Base-by-base conservation (phyloP, 768 basidiomycete genomes). In the Glaciozyma martinii region DNA sequence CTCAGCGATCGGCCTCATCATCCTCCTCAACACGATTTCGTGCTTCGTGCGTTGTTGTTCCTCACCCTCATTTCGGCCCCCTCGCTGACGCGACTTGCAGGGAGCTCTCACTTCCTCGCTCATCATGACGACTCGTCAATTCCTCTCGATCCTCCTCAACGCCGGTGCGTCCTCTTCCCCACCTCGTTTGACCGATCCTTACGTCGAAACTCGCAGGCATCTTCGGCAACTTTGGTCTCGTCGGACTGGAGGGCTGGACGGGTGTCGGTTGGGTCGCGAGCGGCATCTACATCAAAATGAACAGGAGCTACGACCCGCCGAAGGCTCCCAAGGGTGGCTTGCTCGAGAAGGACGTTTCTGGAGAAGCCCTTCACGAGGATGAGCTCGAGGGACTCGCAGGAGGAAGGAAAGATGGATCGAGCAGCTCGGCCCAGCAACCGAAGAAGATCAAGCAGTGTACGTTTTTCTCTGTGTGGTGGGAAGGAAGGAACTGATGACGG, bases 91-190 rank as follows among this genome's bases (percentile, higher is more conserved):
- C 6, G 9, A 6, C 3, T 23, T 25, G 46, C 21, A 47, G 46
- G 46, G 64, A 7, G 68, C 68, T 8, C 56, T 69, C 8, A 63
- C 68, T 4, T 55, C 55, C 7, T 54, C 59, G 2, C 56, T 69
- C n/a, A 55, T 66, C 60, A 69, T 69, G 68, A 66, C 73, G 0
- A 61, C 66, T 25, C 65, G 73, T 0, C 73, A 73, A 44, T 73
- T 73, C 67, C 58, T 70, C 16, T 57, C 59, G n/a, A 73, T 73
- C 49, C 61, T 72, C 25, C 52, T 73, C 58, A 73, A 73, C 50
- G 73, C 73, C 10, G 49, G 49, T 50, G 23, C 49, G 49, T n/a
- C 25, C 9, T 27, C 10, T 7, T 2, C 25, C 27, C 1, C 13
- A 15, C 8, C 13, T 13, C 13, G 49, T 6, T 10, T 13, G 27